Percentiles rank a stretch among this genome's conserved stretches.
Conservation (phyloP, 2,329 filamentous ascomycete genomes). For the Hypoxylon sp. region DNA sequence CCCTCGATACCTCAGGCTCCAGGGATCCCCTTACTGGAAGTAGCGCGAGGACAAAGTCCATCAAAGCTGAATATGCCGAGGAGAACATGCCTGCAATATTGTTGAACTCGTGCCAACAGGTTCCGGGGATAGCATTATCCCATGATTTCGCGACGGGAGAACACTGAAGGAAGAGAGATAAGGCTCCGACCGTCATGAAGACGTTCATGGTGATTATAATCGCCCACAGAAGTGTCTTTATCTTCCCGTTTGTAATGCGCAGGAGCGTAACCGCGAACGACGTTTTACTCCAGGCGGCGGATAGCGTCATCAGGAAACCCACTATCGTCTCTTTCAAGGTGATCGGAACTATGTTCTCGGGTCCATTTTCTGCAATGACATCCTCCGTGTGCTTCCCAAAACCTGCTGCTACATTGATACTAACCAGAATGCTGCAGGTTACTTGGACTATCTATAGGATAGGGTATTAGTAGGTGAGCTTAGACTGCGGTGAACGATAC, state of each 20-base stretch:
- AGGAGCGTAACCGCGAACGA: slow-evolving; percentile 27
- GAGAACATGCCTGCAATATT: slow-evolving; percentile 20
- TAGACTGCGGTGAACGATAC: no score
- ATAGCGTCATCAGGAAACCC: slow-evolving; percentile 21
- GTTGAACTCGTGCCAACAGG: slow-evolving; percentile 20
- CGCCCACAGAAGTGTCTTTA: slow-evolving; percentile 10
- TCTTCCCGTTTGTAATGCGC: slow-evolving; percentile 14
- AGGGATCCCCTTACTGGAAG: slow-evolving; percentile 21
- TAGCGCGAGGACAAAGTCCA: slow-evolving; percentile 28
- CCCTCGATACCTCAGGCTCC: background rate
- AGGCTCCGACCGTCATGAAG: slow-evolving; percentile 17
- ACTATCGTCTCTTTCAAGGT: slow-evolving; percentile 24
- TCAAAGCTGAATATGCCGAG: slow-evolving; percentile 24
- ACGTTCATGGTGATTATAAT: slow-evolving; percentile 28
- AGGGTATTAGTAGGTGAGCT: background rate
- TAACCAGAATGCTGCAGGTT: slow-evolving; percentile 16
- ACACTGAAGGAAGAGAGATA: slow-evolving; percentile 25
- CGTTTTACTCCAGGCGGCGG: slow-evolving; percentile 27
- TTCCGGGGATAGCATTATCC: slow-evolving; percentile 17
- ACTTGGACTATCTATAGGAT: slow-evolving; percentile 9
- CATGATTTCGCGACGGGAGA: slow-evolving; percentile 20
- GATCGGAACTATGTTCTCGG: slow-evolving; percentile 11
- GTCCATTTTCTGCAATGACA: slow-evolving; percentile 10
- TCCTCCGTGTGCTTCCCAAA: slow-evolving; percentile 24
- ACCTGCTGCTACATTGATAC: slow-evolving; percentile 17